Base-by-base conservation (phyloP, 805 yeast species). In the Candida sithepensis region DNA sequence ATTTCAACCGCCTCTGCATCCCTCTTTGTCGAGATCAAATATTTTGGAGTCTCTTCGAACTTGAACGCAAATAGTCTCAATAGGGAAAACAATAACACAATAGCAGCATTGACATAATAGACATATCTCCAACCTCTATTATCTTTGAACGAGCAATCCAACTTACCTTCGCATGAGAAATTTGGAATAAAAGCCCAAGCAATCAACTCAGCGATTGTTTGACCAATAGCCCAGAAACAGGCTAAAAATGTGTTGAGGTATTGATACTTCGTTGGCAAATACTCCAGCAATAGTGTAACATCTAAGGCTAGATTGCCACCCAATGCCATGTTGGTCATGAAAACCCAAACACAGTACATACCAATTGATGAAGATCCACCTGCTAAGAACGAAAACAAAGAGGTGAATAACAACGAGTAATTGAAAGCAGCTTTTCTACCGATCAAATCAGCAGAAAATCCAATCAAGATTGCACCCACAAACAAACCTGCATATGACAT, bases 61-160 rank as follows among this genome's bases (percentile, higher is more conserved):
- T 59, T 50, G 43, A 69, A 56, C 14, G 68, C 55, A 39, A 74
- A 65, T 18, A 78, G 50, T 8, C 79, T 72, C 4, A 72, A 67
- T 49, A 75, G 55, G 5, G 78, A 76, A 53, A 69, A 69, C 47
- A 71, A 61, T 14, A 69, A 47, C 2, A 78, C 78, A 44, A 78
- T 57, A 0, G 72, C 78, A 18, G 79, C 76, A 55, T 75, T 68
- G 22, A 73, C 68, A 57, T 71, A 75, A 64, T 74, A 73, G 30
- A 70, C 66, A 58, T 79, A 79, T 52, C 83, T 58, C 83, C 83
- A 79, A 44, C 84, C 83, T 62, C 70, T 68, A 59, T 79, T 79
- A 26, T 64, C 59, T 16, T 58, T 46, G 8, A 72, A 63, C 19
- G 65, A 66, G 57, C 84, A 78, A 40, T 64, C 42, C 19, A 59